These are phyloP conservation scores for Fraxinus platypoda DNA, from an alignment of 305 asterid genomes.

Conservation along the genomic window DNA sequence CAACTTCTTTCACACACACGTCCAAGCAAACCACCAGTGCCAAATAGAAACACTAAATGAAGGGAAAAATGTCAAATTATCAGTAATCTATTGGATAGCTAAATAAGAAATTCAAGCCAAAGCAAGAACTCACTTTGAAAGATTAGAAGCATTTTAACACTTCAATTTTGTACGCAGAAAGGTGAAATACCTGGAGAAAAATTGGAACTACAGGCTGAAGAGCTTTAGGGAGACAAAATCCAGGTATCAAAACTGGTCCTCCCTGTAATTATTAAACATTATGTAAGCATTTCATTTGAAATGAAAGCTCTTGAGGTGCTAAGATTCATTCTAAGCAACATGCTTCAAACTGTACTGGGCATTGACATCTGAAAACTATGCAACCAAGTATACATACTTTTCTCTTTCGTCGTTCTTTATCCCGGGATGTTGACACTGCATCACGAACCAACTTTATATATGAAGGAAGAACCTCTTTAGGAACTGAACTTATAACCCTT, in stretches of 20 bases:
- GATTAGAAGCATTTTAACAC: not conserved
- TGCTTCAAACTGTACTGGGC: conserved; percentile 10
- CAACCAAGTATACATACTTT: conserved; percentile 40
- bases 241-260: conserved; percentile 89
- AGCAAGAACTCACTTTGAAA: not conserved
- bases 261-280: conserved; percentile 50
- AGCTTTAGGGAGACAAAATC: conserved; percentile 95
- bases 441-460: conserved; percentile 94
- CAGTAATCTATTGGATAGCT: not conserved
- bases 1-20: not conserved
- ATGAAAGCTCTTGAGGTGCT: not conserved
- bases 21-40: not conserved
- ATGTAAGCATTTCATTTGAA: conserved; percentile 13
- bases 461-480: conserved; percentile 90
- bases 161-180: not conserved
- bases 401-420: conserved; percentile 92
- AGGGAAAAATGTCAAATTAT: not conserved
- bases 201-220: conserved; percentile 91
- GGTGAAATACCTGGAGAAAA: conserved; percentile 75
- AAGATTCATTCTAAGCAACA: not conserved
- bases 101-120: not conserved
- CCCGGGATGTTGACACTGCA: conserved; percentile 95
- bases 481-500: conserved; percentile 78
- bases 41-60: not conserved
- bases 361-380: conserved; percentile 20